Base-by-base conservation (phyloP, 2,329 filamentous ascomycete species). In the Fusarium sp. region DNA sequence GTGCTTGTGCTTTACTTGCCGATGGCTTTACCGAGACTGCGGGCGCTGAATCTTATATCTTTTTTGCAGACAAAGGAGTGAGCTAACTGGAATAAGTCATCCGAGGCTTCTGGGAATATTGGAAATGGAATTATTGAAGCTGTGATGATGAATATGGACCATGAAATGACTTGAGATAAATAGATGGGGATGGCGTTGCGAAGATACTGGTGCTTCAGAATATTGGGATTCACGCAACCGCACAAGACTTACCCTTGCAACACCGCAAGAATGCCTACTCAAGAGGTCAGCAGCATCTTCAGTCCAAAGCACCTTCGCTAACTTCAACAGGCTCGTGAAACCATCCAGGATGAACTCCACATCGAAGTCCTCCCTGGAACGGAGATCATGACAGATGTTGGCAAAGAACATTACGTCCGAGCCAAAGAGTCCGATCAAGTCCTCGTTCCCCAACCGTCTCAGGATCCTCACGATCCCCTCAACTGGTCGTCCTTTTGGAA, bases 371-470 rank as follows among this genome's bases (percentile, higher is more conserved):
- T 70, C 27, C 68, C 68, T 0, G 68, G 68, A 7, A 70, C 67
- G 10, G 68, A 70, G 25, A 70, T 71, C 45, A 71, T 71, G 68
- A 55, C 67, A 11, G 68, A 71, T 18, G 20, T 71, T n/a, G 67
- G 68, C 18, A 65, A 62, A 27, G 55, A 70, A 22, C 67, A 68
- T 13, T 70, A 53, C 10, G 63, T 71, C 44, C 59, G 63, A 46
- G 63, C 27, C 47, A 65, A 70, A 44, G 42, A 60, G 25, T 67
- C 68, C 0, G 44, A 70, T 16, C 52, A 57, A 14, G 68, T 71
- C n/a, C 67, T 70, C 37, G 47, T 71, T 24, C 68, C 68, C 3
- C 63, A 71, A 7, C 67, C 68, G 27, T 61, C 58, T 2, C 42
- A 34, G 2, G 58, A 59, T 13, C 58, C 44, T 13, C 54, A 61